These are phyloP conservation scores for Aspergillus arachidicola DNA, from an alignment of 2,329 filamentous ascomycete genomes.

Conservation along the genomic window DNA sequence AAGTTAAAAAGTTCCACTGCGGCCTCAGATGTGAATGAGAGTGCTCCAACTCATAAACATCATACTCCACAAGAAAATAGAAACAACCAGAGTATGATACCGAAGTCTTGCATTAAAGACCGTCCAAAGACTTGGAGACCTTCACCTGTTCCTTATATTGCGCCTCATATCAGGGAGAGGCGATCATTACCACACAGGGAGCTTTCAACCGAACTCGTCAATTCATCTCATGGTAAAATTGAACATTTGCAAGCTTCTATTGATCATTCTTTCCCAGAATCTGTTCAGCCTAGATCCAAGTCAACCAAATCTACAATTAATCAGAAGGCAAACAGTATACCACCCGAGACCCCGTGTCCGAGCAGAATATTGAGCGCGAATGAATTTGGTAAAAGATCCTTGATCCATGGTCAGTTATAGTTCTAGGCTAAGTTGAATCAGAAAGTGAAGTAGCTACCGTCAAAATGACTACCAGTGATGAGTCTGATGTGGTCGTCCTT, in stretches of 20 bases:
- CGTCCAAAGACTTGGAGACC: neutral
- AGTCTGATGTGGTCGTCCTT: conserved; percentile 28
- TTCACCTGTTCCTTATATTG: conserved; percentile 2
- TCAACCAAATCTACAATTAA: neutral
- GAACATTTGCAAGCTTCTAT: neutral
- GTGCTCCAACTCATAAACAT: neutral
- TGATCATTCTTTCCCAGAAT: neutral
- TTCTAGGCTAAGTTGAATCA: neutral
- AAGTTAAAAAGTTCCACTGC: neutral
- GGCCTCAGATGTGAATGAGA: neutral
- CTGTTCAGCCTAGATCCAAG: neutral
- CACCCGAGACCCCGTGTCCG: neutral
- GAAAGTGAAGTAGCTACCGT: neutral
- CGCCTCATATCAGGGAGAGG: neutral
- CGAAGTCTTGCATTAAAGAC: neutral
- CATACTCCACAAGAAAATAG: neutral
- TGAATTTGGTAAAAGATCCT: neutral
- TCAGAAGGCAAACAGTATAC: neutral
- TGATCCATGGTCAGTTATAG: no score
- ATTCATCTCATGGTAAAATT: neutral
- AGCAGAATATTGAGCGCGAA: neutral
- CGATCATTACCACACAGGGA: neutral
- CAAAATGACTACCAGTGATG: conserved; percentile 16
- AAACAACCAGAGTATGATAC: neutral
- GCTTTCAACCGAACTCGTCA: neutral